Evolutionary conservation across 2,329 filamentous ascomycete species (phyloP).

Genomic region (Pezicula radicicola): DNA sequence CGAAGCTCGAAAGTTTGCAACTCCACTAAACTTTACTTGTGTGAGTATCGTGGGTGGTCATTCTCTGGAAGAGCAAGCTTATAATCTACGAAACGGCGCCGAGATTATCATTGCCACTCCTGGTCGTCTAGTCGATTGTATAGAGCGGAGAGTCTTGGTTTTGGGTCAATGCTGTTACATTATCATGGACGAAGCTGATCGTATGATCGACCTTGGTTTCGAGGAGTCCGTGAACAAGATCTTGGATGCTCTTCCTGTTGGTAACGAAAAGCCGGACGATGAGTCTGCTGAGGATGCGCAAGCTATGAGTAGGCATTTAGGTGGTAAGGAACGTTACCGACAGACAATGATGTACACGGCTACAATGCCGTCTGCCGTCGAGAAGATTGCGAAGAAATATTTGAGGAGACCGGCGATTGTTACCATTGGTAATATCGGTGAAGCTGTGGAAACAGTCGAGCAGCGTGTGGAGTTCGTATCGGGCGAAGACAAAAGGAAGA

Average conservation of each 20-base stretch:
- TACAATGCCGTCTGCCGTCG: conserved; percentile 90
- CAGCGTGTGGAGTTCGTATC: conserved; percentile 90
- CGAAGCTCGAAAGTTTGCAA: conserved; percentile 90
- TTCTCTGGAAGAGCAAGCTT: conserved; percentile 89
- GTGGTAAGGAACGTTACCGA: conserved; percentile 75
- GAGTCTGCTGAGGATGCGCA: conserved; percentile 84
- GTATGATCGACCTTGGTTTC: conserved; percentile 98
- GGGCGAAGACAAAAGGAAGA: conserved; percentile 95
- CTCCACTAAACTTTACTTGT: conserved; percentile 85
- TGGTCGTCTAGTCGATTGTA: conserved; percentile 93
- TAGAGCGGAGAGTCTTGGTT: conserved; percentile 87
- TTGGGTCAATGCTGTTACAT: conserved; percentile 96
- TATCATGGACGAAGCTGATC: conserved; percentile 99
- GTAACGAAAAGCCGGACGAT: conserved; percentile 91
- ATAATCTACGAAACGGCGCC: conserved; percentile 83
- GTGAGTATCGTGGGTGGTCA: conserved; percentile 99
- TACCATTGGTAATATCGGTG: conserved; percentile 89
- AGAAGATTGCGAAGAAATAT: conserved; percentile 96
- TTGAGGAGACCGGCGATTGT: conserved; percentile 89
- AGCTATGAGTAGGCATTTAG: conserved; percentile 79
- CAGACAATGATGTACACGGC: conserved; percentile 99
- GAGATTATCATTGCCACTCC: conserved; percentile 99
- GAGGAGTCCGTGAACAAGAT: conserved; percentile 98
- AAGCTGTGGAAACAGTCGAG: conserved; percentile 96
- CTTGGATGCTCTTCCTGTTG: conserved; percentile 85